A percentile compares a stretch with the other conserved stretches of the same genome.
phyloP scores from a whole-genome alignment of 2,329 filamentous ascomycete genomes.

The Mariannaea elegans region DNA sequence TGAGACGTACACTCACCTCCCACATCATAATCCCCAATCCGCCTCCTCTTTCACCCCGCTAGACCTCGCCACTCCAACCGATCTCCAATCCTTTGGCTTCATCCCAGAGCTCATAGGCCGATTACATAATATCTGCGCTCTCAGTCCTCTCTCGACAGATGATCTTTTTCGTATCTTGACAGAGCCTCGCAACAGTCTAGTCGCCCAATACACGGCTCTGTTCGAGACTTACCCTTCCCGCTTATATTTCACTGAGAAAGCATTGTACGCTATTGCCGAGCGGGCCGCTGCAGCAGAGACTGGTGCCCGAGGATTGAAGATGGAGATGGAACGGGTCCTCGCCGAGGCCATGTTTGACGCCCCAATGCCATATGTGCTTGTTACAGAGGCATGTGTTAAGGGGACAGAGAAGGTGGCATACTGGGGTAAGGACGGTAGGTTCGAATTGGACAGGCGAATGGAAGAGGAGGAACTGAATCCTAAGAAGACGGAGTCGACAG shows the following conservation, averaged over 20 bases:
- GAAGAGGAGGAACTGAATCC: constrained; percentile 65
- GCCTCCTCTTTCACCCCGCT: constrained; percentile 63
- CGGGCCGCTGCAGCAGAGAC: constrained; percentile 70
- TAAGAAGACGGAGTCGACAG: constrained; percentile 25
- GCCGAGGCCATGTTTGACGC: constrained; percentile 85
- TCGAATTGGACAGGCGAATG: constrained; percentile 74
- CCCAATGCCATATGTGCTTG: constrained; percentile 77
- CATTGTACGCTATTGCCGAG: constrained; percentile 82
- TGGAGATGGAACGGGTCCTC: constrained; percentile 81
- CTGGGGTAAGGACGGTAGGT: constrained; percentile 75
- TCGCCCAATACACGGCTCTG: constrained; percentile 88
- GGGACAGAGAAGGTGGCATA: constrained; percentile 68
- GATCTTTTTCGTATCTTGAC: constrained; percentile 88
- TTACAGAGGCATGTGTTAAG: constrained; percentile 74
- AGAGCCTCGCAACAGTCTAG: constrained; percentile 87
- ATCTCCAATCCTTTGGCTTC: constrained; percentile 87
- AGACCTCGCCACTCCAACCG: constrained; percentile 77
- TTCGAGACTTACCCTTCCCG: constrained; percentile 84
- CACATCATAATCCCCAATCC: constrained; percentile 58
- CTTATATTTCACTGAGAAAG: constrained; percentile 82
- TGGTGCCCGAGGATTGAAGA: constrained; percentile 80
- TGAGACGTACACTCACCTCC: constrained; percentile 64
- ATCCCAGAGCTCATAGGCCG: constrained; percentile 97
- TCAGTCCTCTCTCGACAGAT: constrained; percentile 74
- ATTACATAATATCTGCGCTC: constrained; percentile 87